These are phyloP conservation scores for Ceratocystis destructans DNA, from an alignment of 2,329 filamentous ascomycete genomes.

Conservation along the genomic window DNA sequence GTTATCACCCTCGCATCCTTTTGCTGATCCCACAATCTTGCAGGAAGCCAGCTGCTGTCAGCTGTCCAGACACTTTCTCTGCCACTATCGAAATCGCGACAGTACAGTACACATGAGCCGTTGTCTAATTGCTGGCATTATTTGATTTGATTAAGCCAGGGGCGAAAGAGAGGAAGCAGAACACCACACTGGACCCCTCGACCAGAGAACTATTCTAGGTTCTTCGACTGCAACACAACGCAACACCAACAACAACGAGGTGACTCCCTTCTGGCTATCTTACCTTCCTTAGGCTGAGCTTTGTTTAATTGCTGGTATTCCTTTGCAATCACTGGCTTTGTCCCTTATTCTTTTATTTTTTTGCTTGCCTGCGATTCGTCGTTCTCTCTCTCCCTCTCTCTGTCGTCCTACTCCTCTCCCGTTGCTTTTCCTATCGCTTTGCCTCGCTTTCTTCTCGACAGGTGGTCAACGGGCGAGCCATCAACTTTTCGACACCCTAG, in stretches of 20 bases:
- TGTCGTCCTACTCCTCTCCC: neutral
- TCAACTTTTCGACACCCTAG: conserved; percentile 4
- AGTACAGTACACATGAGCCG: conserved; percentile 3
- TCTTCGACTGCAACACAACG: neutral
- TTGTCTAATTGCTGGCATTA: conserved; percentile 5
- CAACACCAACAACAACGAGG: neutral
- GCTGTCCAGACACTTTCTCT: neutral
- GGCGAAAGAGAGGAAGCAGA: conserved; percentile 14
- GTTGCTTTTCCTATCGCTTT: neutral
- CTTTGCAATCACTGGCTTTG: neutral
- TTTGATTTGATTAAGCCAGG: conserved; percentile 16
- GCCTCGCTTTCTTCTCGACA: conserved; percentile 2
- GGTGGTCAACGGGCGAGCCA: neutral
- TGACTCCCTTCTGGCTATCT: conserved; percentile 5
- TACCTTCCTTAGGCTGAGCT: neutral
- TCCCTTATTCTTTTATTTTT: neutral
- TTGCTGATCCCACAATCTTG: neutral
- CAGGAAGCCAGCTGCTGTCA: neutral
- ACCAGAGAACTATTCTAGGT: conserved; percentile 4
- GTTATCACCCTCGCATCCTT: neutral
- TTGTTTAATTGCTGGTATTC: neutral
- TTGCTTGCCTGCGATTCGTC: neutral
- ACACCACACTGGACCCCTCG: conserved; percentile 14
- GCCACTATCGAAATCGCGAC: conserved; percentile 6
- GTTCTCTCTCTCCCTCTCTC: neutral